Base-by-base conservation (phyloP, 495 filamentous ascomycete species). In the Neurospora sp. region DNA sequence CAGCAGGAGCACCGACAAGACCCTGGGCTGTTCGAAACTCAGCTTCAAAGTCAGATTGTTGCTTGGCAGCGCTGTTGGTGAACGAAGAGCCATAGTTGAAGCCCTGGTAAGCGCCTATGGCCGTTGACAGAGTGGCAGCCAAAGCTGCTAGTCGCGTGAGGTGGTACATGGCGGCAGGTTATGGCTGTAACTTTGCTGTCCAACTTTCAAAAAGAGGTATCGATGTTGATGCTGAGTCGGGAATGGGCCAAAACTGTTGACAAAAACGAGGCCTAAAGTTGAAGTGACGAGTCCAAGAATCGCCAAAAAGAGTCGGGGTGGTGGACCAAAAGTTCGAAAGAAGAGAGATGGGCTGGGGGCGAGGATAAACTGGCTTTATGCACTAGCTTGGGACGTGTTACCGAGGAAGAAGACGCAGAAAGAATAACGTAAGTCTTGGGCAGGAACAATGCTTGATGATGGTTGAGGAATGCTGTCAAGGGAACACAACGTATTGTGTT, bases 61-160 rank as follows among this genome's bases (percentile, higher is more conserved):
- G 71, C 78, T 91, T 93, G 80, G 84, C 77, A 70, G 85, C 85
- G 72, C 90, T 88, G 77, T 91, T 89, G 53, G 82, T 81, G 81
- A 86, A 81, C 76, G 86, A 88, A 37, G 88, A 81, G 77, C 92
- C 93, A 77, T 94, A 93, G 87, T 96, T 96, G 88, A 97, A 96
- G 74, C 94, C 94, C 75, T 91, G 85, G 76, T 80, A 84, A 70
- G 81, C 77, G 37, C 80, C 84, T 41, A 75, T 72, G 72, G 75
- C 78, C 61, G 77, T 70, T 16, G 80, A 75, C 70, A 79, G 16
- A 42, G 72, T 72, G 70, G 79, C 74, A 70, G 79, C 79, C 44
- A 84, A 68, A 59, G 78, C 79, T 45, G 80, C 78, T 1, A 84
- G 70, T 18, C 44, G 45, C 12, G 76, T 71, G 37, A 74, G 16